Conservation (phyloP, 1,139 yeast species). For the Lizanozyma gosingica region DNA sequence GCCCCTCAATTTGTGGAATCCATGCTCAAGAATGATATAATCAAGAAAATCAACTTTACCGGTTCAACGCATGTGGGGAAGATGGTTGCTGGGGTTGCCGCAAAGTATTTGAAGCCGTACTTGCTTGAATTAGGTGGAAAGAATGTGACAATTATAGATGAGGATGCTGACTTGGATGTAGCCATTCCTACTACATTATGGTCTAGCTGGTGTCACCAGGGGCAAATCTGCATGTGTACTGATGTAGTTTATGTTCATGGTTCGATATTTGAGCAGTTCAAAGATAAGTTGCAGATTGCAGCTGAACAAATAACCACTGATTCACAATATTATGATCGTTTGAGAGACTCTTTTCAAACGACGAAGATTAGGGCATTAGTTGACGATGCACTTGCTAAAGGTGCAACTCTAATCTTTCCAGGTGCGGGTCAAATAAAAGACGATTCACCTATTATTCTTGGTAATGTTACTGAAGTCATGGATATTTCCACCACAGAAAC, state of each 20-base stretch:
- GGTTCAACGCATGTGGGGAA: constrained; percentile 34
- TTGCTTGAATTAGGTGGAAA: constrained; percentile 39
- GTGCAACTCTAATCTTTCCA: constrained; percentile 29
- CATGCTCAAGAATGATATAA: constrained; percentile 17
- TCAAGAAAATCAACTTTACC: constrained; percentile 33
- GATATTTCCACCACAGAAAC: constrained; percentile 25
- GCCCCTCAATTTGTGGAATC: constrained; percentile 15
- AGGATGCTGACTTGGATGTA: constrained; percentile 23
- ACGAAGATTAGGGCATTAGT: constrained; percentile 18
- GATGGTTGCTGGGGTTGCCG: constrained; percentile 24
- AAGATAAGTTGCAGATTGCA: constrained; percentile 13
- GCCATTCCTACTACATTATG: constrained; percentile 22
- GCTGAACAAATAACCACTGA: constrained; percentile 12
- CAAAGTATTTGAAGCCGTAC: constrained; percentile 24
- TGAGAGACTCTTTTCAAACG: constrained; percentile 20
- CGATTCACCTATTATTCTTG: constrained; percentile 23
- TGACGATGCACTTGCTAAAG: constrained; percentile 32
- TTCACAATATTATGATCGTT: constrained; percentile 17
- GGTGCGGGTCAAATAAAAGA: constrained; percentile 5
- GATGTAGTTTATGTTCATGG: constrained; percentile 29
- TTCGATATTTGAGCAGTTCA: constrained; percentile 19
- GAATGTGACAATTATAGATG: constrained; percentile 23
- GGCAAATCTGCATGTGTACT: constrained; percentile 40
- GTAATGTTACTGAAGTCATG: constrained; percentile 25
- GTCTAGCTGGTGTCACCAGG: constrained; percentile 33